Base-by-base conservation (phyloP, 179 eudicot species). In the Silene coronaria region DNA sequence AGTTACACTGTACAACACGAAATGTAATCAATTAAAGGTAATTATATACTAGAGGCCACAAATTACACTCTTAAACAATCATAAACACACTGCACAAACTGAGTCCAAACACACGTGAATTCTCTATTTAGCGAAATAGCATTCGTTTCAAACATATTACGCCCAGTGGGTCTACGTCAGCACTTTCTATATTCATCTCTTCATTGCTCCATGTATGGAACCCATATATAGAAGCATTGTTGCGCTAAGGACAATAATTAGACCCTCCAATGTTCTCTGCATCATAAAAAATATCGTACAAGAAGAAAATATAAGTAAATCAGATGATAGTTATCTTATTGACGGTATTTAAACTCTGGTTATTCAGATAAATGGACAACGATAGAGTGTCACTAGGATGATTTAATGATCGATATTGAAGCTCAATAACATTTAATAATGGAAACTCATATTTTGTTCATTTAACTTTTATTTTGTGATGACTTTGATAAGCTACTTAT, bases 211-310 rank as follows among this genome's bases (percentile, higher is more conserved):
- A 59, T 84, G 87, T 45, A 84, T 65, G 3, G 87, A 76, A 36
- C 71, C 87, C 12, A 84, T 66, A 68, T 82, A 84, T 58, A 84
- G 26, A n/a, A 84, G 78, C 87, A 81, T 82, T 24, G 87, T 84
- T 30, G 34, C 85, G 17, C 85, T 79, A 0, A 84, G 79, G 38
- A 84, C 79, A 27, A 84, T 84, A 48, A 82, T 77, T 36, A 84
- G 72, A 3, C 85, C 87, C 74, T 84, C 87, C 81, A 84, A 70
- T 67, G 87, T 77, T 77, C 67, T 84, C 87, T 84, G 79, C 75
- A 59, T 53, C 3, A 12, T 51, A 28, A 1, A 32, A 2, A 22
- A 23, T n/a, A 61, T 4, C 22, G 19, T 27, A 48, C 8, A 23
- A 19, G 1, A 5, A 59, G 13, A 6, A 27, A 3, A 13, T 24